Percentiles rank a stretch among this genome's conserved stretches.
These are phyloP conservation scores for Phytopythium chamaehyphon DNA, from an alignment of 352 stramenopile species.

Conservation along the genomic window DNA sequence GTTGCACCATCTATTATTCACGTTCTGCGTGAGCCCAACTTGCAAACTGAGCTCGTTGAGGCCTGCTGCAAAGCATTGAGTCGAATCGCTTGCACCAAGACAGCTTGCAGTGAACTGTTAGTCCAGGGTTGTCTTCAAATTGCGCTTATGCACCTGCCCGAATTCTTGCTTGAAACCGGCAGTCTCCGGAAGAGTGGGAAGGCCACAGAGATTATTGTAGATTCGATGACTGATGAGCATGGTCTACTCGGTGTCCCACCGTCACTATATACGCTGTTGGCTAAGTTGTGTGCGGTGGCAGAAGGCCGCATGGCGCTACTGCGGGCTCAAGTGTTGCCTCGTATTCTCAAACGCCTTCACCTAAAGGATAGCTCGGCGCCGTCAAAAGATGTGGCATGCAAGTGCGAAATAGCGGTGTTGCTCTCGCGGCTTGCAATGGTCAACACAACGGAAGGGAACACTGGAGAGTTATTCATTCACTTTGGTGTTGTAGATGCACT, in stretches of 20 bases:
- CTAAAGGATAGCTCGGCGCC: constrained; percentile 15
- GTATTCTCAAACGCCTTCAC: constrained; percentile 70
- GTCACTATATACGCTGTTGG: constrained; percentile 61
- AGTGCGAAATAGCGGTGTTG: constrained; percentile 59
- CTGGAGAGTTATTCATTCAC: constrained; percentile 64
- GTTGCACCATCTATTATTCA: constrained; percentile 52
- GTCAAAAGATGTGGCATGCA: constrained; percentile 25
- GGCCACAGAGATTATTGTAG: constrained; percentile 13
- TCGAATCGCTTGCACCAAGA: constrained; percentile 58
- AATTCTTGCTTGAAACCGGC: constrained; percentile 27
- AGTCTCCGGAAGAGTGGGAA: constrained; percentile 9
- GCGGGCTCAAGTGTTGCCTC: constrained; percentile 54
- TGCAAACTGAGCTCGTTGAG: constrained; percentile 24
- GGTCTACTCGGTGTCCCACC: constrained; percentile 49
- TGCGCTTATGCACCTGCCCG: constrained; percentile 48
- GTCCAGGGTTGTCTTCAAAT: constrained; percentile 50
- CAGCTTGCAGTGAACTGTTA: constrained; percentile 38
- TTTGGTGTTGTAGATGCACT: constrained; percentile 59
- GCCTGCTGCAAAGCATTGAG: constrained; percentile 57
- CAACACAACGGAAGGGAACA: constrained; percentile 58
- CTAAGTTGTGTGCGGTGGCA: constrained; percentile 53
- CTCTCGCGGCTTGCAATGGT: constrained; percentile 45
- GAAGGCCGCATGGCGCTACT: constrained; percentile 56
- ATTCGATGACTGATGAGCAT: constrained; percentile 34
- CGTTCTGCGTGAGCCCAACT: constrained; percentile 48